Percentiles rank a stretch among this genome's conserved stretches.
Evolutionary conservation across 768 basidiomycete species (phyloP).

Genomic region (Holtermannia corniformis): DNA sequence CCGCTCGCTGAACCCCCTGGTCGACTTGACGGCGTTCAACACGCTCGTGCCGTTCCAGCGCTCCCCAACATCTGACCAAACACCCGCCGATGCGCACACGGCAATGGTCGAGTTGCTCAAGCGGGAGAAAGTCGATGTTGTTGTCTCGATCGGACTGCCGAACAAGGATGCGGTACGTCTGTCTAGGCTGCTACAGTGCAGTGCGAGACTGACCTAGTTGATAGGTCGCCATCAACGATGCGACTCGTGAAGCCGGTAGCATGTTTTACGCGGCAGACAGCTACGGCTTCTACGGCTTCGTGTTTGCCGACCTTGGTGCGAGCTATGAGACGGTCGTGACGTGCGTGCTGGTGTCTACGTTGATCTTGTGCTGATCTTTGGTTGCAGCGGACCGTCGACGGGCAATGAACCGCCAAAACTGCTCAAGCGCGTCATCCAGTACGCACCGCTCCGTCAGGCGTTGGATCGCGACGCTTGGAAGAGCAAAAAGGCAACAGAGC

Average conservation of each 20-base stretch:
- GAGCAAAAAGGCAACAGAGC: slow-evolving; percentile 1
- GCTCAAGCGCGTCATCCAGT: slow-evolving; percentile 51
- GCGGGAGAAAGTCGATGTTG: slow-evolving; percentile 52
- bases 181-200: too few species aligned
- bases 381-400: slow-evolving; percentile 57
- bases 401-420: slow-evolving; percentile 28
- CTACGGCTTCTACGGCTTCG: slow-evolving; percentile 83
- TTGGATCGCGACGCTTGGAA: slow-evolving; percentile 5
- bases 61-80: slow-evolving; percentile 14
- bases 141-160: slow-evolving; percentile 75
- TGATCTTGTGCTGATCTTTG: slow-evolving; percentile 52
- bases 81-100: slow-evolving; percentile 10
- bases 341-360: slow-evolving; percentile 52
- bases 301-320: slow-evolving; percentile 81
- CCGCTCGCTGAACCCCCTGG: slow-evolving; percentile 84
- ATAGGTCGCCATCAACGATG: slow-evolving; percentile 67
- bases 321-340: slow-evolving; percentile 69
- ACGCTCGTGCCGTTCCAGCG: slow-evolving; percentile 52
- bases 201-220: neutral
- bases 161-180: slow-evolving; percentile 58
- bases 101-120: slow-evolving; percentile 33
- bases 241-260: slow-evolving; percentile 63
- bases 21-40: slow-evolving; percentile 62
- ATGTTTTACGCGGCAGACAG: slow-evolving; percentile 88
- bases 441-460: slow-evolving; percentile 45